Evolutionary conservation across 2,329 filamentous ascomycete species (phyloP).

Genomic region (Mycosphaerella arachidis): DNA sequence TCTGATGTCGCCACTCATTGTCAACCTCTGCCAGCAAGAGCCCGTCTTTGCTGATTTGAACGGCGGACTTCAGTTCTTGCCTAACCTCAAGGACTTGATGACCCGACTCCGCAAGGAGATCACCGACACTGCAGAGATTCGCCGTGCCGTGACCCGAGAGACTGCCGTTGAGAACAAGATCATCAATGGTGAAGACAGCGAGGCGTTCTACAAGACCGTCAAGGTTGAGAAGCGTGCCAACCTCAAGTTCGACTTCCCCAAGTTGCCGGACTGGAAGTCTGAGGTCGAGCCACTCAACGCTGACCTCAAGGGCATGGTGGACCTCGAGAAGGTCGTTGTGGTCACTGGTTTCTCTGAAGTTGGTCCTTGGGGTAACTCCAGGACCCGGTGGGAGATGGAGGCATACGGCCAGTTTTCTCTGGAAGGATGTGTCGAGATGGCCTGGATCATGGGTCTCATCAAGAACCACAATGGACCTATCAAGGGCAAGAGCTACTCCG

Average conservation of each 20-base stretch:
- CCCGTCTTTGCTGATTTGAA: slow-evolving; percentile 97
- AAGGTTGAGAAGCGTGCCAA: slow-evolving; percentile 91
- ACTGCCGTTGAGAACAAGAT: slow-evolving; percentile 95
- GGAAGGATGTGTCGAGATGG: slow-evolving; percentile 98
- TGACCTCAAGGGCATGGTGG: slow-evolving; percentile 93
- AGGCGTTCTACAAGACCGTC: slow-evolving; percentile 91
- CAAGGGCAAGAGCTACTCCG: slow-evolving; percentile 94
- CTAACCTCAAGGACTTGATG: slow-evolving; percentile 92
- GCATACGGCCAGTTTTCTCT: slow-evolving; percentile 93
- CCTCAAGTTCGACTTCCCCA: slow-evolving; percentile 95
- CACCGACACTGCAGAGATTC: slow-evolving; percentile 90
- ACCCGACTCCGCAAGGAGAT: slow-evolving; percentile 89
- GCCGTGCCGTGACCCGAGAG: slow-evolving; percentile 90
- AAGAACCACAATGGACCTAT: slow-evolving; percentile 96
- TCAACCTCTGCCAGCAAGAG: slow-evolving; percentile 91
- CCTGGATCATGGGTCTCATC: slow-evolving; percentile 99
- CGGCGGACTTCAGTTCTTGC: slow-evolving; percentile 94
- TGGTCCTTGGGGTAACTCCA: slow-evolving; percentile 96
- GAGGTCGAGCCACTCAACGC: slow-evolving; percentile 86
- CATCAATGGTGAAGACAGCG: slow-evolving; percentile 88
- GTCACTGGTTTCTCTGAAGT: slow-evolving; percentile 95
- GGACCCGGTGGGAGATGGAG: slow-evolving; percentile 99
- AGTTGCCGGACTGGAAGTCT: slow-evolving; percentile 82
- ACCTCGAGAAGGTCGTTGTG: slow-evolving; percentile 95
- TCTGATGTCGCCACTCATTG: slow-evolving; percentile 88